Evolutionary conservation across 2,329 filamentous ascomycete genomes (phyloP), one percentile per base, ranked within the genome.

Genomic region (Colletotrichum orchidophilum): DNA sequence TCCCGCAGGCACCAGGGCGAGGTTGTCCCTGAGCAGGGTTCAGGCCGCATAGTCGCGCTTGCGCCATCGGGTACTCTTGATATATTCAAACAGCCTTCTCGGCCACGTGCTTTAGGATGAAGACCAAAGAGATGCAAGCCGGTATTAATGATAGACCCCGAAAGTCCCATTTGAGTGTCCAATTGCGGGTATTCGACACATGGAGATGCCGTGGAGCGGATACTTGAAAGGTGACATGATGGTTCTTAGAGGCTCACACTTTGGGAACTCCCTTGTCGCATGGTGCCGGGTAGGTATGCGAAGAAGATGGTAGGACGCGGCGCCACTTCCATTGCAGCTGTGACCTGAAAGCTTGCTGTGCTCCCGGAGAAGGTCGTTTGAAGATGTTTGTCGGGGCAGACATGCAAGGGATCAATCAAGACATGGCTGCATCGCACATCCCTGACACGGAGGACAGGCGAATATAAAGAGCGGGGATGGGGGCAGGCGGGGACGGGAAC

Each of bases 401-500:
- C 29, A 35, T 66, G 63, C 63, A 70, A 70, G 67, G 35, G 35
- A 12, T 24, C 15, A 35, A 12, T 50, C 42, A 26, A 50, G 53
- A 52, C 39, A 65, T 49, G 35, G 42, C 63, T 65, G 52, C 61
- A 65, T 58, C 42, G 39, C 66, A 69, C 63, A 70, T 61, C 67
- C 63, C 55, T 70, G 67, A 50, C 63, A 13, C 26, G 26, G 12
- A 26, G 18, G 53, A 52, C 39, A 63, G 60, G 61, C 53, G 31
- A 57, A 26, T 21, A 26, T 58, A 21, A 58, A 62, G 39, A 67
- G 68, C 39, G 68, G 68, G 50, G 55, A 31, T 46, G 57, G 57
- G 57, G 39, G 67, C 12, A 53, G 39, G 53, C 54, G 63, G 63
- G 55, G 21, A 70, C 39, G 31, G 63, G 24, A 67, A 55, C 54